Base-by-base conservation (phyloP, 352 stramenopile species). In the Pythium phragmitis region DNA sequence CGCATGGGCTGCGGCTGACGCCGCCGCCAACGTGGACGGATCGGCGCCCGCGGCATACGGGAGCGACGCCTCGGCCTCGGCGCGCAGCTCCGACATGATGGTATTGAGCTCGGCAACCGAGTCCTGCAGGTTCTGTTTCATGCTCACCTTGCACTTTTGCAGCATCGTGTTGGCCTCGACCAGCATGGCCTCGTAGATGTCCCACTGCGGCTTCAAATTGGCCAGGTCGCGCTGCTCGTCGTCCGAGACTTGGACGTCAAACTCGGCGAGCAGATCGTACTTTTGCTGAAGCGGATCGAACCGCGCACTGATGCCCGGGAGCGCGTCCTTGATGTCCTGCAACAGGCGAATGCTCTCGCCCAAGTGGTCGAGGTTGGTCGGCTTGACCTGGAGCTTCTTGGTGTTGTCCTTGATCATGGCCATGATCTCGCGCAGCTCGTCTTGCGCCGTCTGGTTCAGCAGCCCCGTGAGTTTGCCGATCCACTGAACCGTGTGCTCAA, bases 61-160 rank as follows among this genome's bases (percentile, higher is more conserved):
- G 34, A 97, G 56, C 14, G 75, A 84, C 4, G 77, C 70, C 55
- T 92, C 80, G 2, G 89, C 89, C 51, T 96, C 88, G 4, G 70
- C 75, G 3, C 83, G 72, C 21, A 94, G 54, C 21, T 96, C 85
- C 17, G 84, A 80, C 85, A 94, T 94, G 56, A 93, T 89, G 11
- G 75, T 80, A 64, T 92, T 92, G 23, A 97, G 72, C 61, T 94
- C 88, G 0, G 81, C 80, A 11, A 98, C 83, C 3, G 84, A 94
- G 57, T 94, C 89, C 65, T 98, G 91, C 2, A 98, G 73, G 41
- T 96, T 97, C 63, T 97, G 88, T 68, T 98, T 98, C 95, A 98
- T 98, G 53, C 89, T 97, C 19, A 96, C 70, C 76, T 98, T 98
- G 71, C 85, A 93, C 59, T 97, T 96, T 52, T 97, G 89, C 34